These are phyloP conservation scores for Talaromyces sp. DNA, from an alignment of 2,329 filamentous ascomycete species.

Conservation along the genomic window DNA sequence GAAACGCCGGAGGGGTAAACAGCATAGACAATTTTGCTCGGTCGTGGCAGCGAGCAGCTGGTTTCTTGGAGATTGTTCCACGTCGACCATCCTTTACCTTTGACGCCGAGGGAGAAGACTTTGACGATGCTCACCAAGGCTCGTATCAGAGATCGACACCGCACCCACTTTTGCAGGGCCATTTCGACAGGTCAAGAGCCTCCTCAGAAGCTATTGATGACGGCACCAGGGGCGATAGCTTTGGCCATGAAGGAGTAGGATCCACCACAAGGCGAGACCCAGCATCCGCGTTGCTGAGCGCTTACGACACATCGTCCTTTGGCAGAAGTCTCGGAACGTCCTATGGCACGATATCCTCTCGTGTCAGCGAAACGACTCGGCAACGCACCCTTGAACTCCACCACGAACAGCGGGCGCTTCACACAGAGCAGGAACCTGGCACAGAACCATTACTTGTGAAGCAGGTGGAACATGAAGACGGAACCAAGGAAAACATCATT, in stretches of 20 bases:
- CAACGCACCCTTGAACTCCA: conserved; percentile 49
- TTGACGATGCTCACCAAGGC: conserved; percentile 25
- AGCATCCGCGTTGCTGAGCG: conserved; percentile 15
- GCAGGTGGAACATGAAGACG: conserved; percentile 77
- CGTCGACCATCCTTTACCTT: conserved; percentile 69
- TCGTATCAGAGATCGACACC: conserved; percentile 10
- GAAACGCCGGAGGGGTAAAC: conserved; percentile 81
- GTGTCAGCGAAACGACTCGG: conserved; percentile 52
- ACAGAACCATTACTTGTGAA: conserved; percentile 76
- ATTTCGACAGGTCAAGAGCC: conserved; percentile 4
- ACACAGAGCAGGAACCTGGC: conserved; percentile 51
- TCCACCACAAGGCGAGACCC: neutral
- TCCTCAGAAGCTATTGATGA: conserved; percentile 2
- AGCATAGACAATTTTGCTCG: conserved; percentile 89
- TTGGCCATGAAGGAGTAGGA: neutral
- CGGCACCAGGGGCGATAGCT: neutral
- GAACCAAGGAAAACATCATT: conserved; percentile 74
- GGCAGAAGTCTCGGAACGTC: conserved; percentile 65
- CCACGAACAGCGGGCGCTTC: conserved; percentile 46
- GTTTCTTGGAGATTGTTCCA: conserved; percentile 81
- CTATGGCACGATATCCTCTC: conserved; percentile 54
- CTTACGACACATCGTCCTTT: conserved; percentile 59
- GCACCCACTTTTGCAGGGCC: conserved; percentile 1
- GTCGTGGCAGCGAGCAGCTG: conserved; percentile 86
- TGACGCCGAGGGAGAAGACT: conserved; percentile 42